Evolutionary conservation across 345 rosid genomes (phyloP), one percentile per base, ranked within the genome.

Genomic region (Eucalyptus camaldulensis): DNA sequence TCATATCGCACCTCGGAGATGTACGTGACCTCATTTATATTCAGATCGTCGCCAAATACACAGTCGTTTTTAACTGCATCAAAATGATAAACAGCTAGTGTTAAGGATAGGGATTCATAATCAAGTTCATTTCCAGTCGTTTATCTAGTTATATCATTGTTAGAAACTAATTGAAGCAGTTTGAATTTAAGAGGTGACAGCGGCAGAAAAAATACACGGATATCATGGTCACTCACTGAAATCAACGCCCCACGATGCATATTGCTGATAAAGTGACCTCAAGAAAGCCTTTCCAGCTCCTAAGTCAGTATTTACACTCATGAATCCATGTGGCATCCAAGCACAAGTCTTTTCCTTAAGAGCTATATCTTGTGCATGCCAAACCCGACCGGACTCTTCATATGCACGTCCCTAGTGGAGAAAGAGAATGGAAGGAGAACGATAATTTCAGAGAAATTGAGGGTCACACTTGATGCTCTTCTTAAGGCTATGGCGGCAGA

Each of bases 161-260:
- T 40, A 37, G 47, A 76, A 76, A 76, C 27, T 40, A 37, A 76
- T 40, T 76, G 83, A 76, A 76, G 83, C 47, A 76, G 47, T 76
- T 40, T 76, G 83, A 37, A 37, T 37, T 37, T 40, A 76, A 40
- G 47, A 76, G 15, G 83, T 76, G 14, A 37, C 47, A 6, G 27
- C 1, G 15, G 83, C 47, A 76, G 45, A 9, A 19, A 72, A 72
- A 37, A 19, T 72, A 21, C 45, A 37, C 27, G 24, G 81, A 19
- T 10, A 7, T 40, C 27, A 12, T 40, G 6, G 47, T 76, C 47
- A 76, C 83, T 96, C 94, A 97, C 99, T 96, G 88, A 97, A 96
- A 95, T 97, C 99, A 24, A 97, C 95, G 16, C 98, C 99, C 99
- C 99, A 97, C 58, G 94, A 97, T 3, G 96, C 96, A 91, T 96